Conservation (phyloP, 139 green algal genomes). For the Picocystis salinarum region DNA sequence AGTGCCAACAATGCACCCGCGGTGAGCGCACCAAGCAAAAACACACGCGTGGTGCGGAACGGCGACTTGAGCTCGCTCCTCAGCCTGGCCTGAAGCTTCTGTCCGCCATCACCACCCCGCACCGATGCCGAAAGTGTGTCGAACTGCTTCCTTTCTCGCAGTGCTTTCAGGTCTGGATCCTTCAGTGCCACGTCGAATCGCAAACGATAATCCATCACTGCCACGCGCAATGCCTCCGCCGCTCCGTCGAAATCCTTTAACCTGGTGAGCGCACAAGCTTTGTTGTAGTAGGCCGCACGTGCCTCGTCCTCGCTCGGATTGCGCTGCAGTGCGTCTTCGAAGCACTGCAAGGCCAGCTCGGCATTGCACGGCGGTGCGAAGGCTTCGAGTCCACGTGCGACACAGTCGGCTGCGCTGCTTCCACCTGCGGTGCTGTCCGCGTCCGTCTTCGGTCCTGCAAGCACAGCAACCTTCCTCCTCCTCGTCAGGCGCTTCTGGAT, state of each 20-base stretch:
- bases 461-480: too few relatives aligned
- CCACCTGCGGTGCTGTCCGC: too few relatives aligned
- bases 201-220: slow-evolving; percentile 62
- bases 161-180: slow-evolving; percentile 19
- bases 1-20: slow-evolving; percentile 50
- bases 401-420: slow-evolving; percentile 28
- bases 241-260: slow-evolving; percentile 55
- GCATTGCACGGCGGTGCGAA: slow-evolving; percentile 22
- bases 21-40: slow-evolving; percentile 48
- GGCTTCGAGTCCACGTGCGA: slow-evolving; percentile 31
- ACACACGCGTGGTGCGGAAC: slow-evolving; percentile 59
- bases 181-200: slow-evolving; percentile 57
- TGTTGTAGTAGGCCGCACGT: slow-evolving; percentile 75
- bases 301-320: slow-evolving; percentile 62
- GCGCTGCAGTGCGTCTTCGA: slow-evolving; percentile 40
- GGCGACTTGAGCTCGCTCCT: slow-evolving; percentile 30
- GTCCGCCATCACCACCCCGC: background rate
- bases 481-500: too few relatives aligned
- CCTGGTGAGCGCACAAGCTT: slow-evolving; percentile 57
- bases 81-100: background rate
- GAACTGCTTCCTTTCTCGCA: slow-evolving; percentile 66
- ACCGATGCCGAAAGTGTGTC: slow-evolving; percentile 9
- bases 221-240: slow-evolving; percentile 34
- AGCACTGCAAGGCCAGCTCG: slow-evolving; percentile 37
- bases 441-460: too few relatives aligned